phyloP scores from a whole-genome alignment of 805 yeast genomes.

The Kodamaea hsintzibuensis region DNA sequence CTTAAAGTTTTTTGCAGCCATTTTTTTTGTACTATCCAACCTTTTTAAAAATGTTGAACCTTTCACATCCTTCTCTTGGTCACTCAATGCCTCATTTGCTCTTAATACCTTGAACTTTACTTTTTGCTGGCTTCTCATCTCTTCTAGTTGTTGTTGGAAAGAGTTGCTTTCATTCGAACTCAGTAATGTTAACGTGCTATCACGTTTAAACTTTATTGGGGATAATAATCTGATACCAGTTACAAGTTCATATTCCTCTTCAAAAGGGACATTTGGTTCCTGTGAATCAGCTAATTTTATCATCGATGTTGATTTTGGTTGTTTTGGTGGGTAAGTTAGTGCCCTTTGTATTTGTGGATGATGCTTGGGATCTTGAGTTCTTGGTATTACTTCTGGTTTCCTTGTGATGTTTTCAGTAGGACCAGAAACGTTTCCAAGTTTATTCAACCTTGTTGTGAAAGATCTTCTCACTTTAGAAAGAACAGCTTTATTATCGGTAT shows the following conservation, averaged over 20 bases:
- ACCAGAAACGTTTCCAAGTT: not conserved
- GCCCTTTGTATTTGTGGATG: not conserved
- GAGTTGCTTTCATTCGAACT: not conserved
- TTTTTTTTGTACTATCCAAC: not conserved
- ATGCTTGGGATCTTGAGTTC: not conserved
- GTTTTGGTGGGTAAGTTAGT: not conserved
- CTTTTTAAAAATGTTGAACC: not conserved
- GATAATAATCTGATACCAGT: not conserved
- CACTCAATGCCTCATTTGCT: not conserved
- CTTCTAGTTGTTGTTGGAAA: not conserved
- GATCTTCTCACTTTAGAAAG: too few species aligned
- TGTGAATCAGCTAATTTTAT: not conserved
- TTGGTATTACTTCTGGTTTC: not conserved
- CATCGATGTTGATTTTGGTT: not conserved
- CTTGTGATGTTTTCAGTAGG: not conserved
- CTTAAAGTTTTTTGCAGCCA: conserved; percentile 1
- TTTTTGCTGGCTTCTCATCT: not conserved
- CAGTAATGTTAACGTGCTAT: not conserved
- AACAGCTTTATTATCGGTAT: too few species aligned
- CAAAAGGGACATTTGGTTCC: not conserved
- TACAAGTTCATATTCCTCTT: not conserved
- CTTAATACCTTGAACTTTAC: not conserved
- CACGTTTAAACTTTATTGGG: not conserved
- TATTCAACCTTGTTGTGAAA: too few species aligned
- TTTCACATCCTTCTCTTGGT: not conserved